Evolutionary conservation across 192 early-diverging fungal species (phyloP), one percentile per base, ranked within the genome.

Genomic region (Thamnidium elegans): DNA sequence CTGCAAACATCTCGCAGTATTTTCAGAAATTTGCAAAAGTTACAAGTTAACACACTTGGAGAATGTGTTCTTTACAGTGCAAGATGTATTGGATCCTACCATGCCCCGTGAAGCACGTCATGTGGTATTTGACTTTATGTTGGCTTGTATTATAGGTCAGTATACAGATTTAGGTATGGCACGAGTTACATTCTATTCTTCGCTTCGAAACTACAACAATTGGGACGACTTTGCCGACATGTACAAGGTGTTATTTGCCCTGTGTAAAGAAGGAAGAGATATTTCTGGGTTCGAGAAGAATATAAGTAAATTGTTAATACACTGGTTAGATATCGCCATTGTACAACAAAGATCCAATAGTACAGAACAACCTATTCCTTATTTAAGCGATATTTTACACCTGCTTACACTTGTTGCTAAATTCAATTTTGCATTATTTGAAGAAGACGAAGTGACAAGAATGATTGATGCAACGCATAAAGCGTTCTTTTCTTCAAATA

Each of bases 271-370:
- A 51, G 85, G 85, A 7, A 68, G 81, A 39, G 81, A 86, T 58
- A 79, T 84, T 10, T 79, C 79, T 54, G 74, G 76, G 4, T 83
- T 86, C 32, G 85, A 86, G 62, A 82, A 83, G 66, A 85, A 85
- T 48, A 73, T 86, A 7, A 74, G 62, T 7, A 69, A 79, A 36
- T 55, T 86, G 0, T 64, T 84, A 17, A 76, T 78, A 9, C 68
- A 71, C 42, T 83, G 81, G 84, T 62, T 83, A 19, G 72, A 72
- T 30, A 73, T 76, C 42, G 75, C 71, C 8, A 65, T 83, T 13
- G 65, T 72, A 7, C 21, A 23, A 9, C 30, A 45, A n/a, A 17
- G 26, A 66, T 15, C 11, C 13, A 10, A 7, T 9, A 34, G n/a
- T 32, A n/a, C 23, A 36, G 51, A 53, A 2, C 7, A 52, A 13